Conservation (phyloP, 495 filamentous ascomycete genomes). For the Glonium stellatum region DNA sequence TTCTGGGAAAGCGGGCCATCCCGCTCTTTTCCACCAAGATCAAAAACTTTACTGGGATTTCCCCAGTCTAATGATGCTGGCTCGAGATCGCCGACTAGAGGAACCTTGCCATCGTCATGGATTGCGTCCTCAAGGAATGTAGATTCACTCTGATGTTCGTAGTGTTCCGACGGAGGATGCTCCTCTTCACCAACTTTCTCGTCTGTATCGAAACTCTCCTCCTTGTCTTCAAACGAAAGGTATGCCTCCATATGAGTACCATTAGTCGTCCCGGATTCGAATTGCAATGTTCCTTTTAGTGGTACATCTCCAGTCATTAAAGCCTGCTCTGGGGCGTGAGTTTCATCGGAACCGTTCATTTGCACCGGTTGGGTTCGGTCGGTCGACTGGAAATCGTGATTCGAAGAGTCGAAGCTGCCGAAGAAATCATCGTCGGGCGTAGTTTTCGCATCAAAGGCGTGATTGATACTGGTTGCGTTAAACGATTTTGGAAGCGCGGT, state of each 20-base stretch:
- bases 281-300: too few species aligned
- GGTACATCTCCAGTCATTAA: not conserved
- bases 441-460: conserved; percentile 10
- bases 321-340: not conserved
- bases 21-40: conserved; percentile 21
- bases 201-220: not conserved
- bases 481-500: not conserved
- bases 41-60: conserved; percentile 22
- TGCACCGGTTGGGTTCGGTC: not conserved
- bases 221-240: too few species aligned
- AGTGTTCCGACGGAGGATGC: conserved; percentile 17
- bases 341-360: conserved; percentile 8
- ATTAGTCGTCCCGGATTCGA: not conserved
- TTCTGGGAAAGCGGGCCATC: conserved; percentile 8
- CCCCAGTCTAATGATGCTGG: conserved; percentile 22
- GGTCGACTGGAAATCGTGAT: not conserved
- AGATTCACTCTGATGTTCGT: conserved; percentile 27
- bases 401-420: conserved; percentile 24
- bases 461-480: conserved; percentile 6
- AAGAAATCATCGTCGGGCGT: conserved; percentile 36
- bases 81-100: conserved; percentile 13
- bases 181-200: not conserved
- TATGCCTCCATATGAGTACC: not conserved
- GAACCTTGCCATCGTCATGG: conserved; percentile 14
- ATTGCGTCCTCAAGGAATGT: conserved; percentile 28